phyloP scores from a whole-genome alignment of 345 rosid genomes.

The Laguncularia racemosa region DNA sequence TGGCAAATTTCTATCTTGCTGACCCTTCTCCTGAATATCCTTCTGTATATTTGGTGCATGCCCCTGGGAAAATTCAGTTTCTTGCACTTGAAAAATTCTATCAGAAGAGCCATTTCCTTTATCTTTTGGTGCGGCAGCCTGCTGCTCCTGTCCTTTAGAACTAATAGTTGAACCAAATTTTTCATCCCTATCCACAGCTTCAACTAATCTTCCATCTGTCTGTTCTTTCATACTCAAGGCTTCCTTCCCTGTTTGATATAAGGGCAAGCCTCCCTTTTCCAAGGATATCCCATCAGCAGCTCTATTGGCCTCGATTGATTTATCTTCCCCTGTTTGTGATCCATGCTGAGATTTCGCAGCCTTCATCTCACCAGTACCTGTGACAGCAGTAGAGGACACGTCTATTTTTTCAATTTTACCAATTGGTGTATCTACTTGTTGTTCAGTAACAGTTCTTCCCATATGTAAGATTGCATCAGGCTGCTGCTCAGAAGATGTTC shows the following conservation, averaged over 20 bases:
- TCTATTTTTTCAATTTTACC: slow-evolving; percentile 23
- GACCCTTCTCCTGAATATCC: slow-evolving; percentile 9
- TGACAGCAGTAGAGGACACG: slow-evolving; percentile 11
- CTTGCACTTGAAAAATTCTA: slow-evolving; percentile 20
- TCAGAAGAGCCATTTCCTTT: slow-evolving; percentile 14
- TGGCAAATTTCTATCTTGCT: slow-evolving; percentile 12
- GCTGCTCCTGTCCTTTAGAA: slow-evolving; percentile 12
- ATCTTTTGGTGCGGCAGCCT: slow-evolving; percentile 19
- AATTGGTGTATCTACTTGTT: slow-evolving; percentile 20
- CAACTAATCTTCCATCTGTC: slow-evolving; percentile 10
- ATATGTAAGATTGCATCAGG: slow-evolving; percentile 18
- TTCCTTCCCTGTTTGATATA: slow-evolving; percentile 24
- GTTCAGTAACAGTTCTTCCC: slow-evolving; percentile 19
- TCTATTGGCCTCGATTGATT: slow-evolving; percentile 5
- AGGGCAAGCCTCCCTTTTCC: slow-evolving; percentile 16
- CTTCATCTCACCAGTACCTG: slow-evolving; percentile 18
- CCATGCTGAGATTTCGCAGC: slow-evolving; percentile 30
- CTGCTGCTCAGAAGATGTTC: slow-evolving; percentile 19
- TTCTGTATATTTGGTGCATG: not conserved
- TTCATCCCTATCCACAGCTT: slow-evolving; percentile 11
- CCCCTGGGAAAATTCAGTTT: slow-evolving; percentile 18
- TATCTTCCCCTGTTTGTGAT: slow-evolving; percentile 19
- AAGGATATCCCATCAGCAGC: slow-evolving; percentile 15
- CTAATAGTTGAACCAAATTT: slow-evolving; percentile 21
- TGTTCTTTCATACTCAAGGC: slow-evolving; percentile 11